Conservation (phyloP, 139 green algal species). For the Chlorella ohadii region DNA sequence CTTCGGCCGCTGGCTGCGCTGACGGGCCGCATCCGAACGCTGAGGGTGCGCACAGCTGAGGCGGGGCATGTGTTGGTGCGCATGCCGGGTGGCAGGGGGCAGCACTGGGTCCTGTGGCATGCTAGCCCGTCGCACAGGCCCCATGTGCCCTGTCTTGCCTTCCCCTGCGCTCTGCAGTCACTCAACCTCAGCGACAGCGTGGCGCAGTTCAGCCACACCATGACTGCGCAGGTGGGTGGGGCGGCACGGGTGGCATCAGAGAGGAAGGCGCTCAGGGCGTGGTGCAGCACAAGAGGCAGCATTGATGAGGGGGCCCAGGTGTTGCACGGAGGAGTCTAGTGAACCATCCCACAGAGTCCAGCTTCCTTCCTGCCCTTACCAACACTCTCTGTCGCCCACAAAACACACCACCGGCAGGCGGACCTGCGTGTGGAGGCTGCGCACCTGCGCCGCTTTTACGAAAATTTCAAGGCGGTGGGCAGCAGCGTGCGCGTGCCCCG, state of each 20-base stretch:
- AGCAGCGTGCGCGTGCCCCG: conserved; percentile 74
- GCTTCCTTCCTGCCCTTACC: too few relatives aligned
- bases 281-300: too few relatives aligned
- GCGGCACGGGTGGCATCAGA: too few relatives aligned
- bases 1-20: conserved; percentile 72
- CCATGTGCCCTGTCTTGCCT: too few relatives aligned
- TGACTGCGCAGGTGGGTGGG: conserved; percentile 52
- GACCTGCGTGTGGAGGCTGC: conserved; percentile 87
- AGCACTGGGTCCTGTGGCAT: too few relatives aligned
- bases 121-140: too few relatives aligned
- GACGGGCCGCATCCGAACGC: conserved; percentile 5
- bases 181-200: conserved; percentile 58
- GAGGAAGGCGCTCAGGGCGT: too few relatives aligned
- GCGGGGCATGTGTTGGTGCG: neutral
- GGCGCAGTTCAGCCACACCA: conserved; percentile 42
- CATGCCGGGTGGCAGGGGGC: too few relatives aligned
- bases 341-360: too few relatives aligned
- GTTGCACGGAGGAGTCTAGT: too few relatives aligned
- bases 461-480: conserved; percentile 75
- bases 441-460: conserved; percentile 78
- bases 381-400: too few relatives aligned
- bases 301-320: too few relatives aligned
- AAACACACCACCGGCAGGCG: conserved; percentile 54
- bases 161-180: conserved; percentile 47
- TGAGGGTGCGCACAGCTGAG: neutral